Percentiles rank a stretch among this genome's conserved stretches.
Evolutionary conservation across 106 monocot species (phyloP).

Genomic region (Apostasia ramifera): DNA sequence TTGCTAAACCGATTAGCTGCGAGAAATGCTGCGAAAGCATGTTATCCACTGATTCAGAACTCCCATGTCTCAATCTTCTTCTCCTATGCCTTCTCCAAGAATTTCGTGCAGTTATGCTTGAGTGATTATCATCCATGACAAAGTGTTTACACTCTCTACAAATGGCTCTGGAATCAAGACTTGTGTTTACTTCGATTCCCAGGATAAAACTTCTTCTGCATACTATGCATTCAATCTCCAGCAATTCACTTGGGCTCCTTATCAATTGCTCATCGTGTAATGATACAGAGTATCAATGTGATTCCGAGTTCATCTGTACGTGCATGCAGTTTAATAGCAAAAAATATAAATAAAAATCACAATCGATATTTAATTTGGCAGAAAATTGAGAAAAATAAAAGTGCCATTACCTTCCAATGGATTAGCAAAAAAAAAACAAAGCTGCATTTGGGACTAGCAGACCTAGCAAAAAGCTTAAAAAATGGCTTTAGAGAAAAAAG

Average conservation of each 20-base stretch:
- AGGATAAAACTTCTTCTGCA: slow-evolving; percentile 56
- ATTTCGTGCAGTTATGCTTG: slow-evolving; percentile 22
- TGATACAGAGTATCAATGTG: too few species aligned
- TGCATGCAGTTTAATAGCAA: too few species aligned
- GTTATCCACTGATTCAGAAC: slow-evolving; percentile 58
- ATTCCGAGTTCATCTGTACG: too few species aligned
- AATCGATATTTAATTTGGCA: too few species aligned
- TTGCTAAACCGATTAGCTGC: slow-evolving; percentile 56
- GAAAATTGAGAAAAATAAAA: too few species aligned
- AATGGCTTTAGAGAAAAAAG: too few species aligned
- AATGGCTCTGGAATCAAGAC: slow-evolving; percentile 50
- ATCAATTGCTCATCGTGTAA: too few species aligned
- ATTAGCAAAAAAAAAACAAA: too few species aligned
- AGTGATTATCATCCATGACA: slow-evolving; percentile 39
- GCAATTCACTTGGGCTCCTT: background rate
- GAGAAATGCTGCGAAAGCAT: slow-evolving; percentile 63
- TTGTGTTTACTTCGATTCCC: slow-evolving; percentile 27
- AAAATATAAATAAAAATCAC: too few species aligned
- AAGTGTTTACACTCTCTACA: slow-evolving; percentile 72
- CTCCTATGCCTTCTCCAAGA: slow-evolving; percentile 24
- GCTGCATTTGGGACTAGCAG: too few species aligned
- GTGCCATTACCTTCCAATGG: too few species aligned
- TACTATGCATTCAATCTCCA: slow-evolving; percentile 44
- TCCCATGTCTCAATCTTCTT: slow-evolving; percentile 19
- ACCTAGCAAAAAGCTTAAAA: too few species aligned